Conservation (phyloP, 768 basidiomycete genomes). For the Sarcodon aspratus region DNA sequence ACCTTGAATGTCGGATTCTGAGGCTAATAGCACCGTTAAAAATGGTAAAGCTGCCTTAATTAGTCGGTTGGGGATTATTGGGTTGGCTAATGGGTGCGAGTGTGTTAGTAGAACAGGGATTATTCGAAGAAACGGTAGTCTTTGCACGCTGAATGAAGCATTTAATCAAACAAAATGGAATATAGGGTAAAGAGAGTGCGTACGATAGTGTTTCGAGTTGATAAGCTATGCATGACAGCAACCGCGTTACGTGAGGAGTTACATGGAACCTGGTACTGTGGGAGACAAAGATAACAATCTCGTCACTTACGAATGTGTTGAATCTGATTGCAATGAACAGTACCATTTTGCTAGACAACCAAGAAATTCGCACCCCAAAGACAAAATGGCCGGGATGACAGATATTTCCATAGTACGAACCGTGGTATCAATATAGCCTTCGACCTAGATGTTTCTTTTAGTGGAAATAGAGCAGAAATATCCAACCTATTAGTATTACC, state of each 20-base stretch:
- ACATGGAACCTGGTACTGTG: neutral
- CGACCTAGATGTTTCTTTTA: slow-evolving; percentile 25
- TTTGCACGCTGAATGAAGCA: slow-evolving; percentile 20
- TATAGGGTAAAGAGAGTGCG: neutral
- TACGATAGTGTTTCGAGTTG: neutral
- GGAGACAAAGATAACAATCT: neutral
- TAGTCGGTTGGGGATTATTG: slow-evolving; percentile 37
- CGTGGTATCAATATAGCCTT: slow-evolving; percentile 37
- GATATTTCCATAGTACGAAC: slow-evolving; percentile 44
- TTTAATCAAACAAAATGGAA: neutral
- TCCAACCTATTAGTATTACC: slow-evolving; percentile 22
- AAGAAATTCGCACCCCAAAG: slow-evolving; percentile 25
- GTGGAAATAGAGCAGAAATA: slow-evolving; percentile 3
- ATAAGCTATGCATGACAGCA: neutral
- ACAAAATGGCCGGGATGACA: slow-evolving; percentile 33
- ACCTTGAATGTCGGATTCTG: slow-evolving; percentile 20
- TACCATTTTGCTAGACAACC: slow-evolving; percentile 35
- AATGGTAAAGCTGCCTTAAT: slow-evolving; percentile 39
- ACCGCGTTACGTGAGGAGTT: neutral
- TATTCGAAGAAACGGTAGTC: slow-evolving; percentile 32
- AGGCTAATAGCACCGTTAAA: slow-evolving; percentile 35
- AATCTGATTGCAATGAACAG: neutral
- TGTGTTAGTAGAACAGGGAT: slow-evolving; percentile 29
- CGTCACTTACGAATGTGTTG: neutral
- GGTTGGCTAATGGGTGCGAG: slow-evolving; percentile 36